Evolutionary conservation across 176 grass and related monocot genomes (phyloP), one percentile per base, ranked within the genome.

Genomic region (Zea mays): DNA sequence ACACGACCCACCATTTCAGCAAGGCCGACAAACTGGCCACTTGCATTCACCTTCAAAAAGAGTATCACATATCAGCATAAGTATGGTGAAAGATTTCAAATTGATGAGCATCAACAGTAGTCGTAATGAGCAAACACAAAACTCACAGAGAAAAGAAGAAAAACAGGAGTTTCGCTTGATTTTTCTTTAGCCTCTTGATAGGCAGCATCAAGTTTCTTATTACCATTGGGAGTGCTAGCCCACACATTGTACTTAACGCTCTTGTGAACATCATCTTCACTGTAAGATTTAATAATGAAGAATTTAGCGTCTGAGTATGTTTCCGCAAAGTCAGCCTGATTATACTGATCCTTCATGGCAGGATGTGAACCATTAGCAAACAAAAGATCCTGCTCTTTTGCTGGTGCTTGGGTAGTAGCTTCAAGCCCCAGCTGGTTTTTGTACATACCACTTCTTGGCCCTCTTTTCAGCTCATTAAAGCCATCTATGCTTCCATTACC

Each of bases 141-240:
- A 84, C 93, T 91, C 88, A 97, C 93, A 79, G 93, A 97, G 84
- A 97, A 97, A 67, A 97, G 86, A 54, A 97, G 81, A 74, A 97
- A 97, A 19, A 97, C 86, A 39, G 90, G 84, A 71, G 83, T 80
- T 77, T 78, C 70, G 36, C 17, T 82, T 34, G 74, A 72, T 55
- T 85, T 91, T 49, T 87, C 93, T 67, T 93, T 88, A 54, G 93
- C 82, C 74, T 86, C 93, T 83, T 87, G 85, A 85, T 93, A 97
- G 54, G 90, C 90, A 14, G 81, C 78, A 77, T 97, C 86, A 56
- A 97, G 93, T 48, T 93, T 97, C 56, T 97, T 97, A 82, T 97
- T 97, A 36, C 93, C 90, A 83, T 86, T 90, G 65, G 90, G 88
- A 4, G 93, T 97, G 81, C 93, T 97, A 81, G 93, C 90, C 93